Evolutionary conservation across 2,329 filamentous ascomycete genomes (phyloP).

Genomic region (Lecanoromycetidae sp.): DNA sequence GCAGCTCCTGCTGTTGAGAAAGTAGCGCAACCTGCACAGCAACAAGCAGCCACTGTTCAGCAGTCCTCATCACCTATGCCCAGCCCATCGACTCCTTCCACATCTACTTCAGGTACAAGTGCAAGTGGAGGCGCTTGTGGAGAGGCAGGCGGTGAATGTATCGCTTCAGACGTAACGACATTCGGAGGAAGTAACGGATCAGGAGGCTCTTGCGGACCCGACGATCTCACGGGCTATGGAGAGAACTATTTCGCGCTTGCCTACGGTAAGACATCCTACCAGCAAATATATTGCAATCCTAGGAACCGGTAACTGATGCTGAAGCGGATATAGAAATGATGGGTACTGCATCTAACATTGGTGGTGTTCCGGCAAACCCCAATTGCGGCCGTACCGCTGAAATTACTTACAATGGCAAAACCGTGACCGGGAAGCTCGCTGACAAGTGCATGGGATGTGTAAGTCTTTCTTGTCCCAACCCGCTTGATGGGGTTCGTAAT

Average conservation of each 20-base stretch:
- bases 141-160: constrained; percentile 27
- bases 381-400: constrained; percentile 59
- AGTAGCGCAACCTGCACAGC: constrained; percentile 7
- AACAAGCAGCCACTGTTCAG: constrained; percentile 18
- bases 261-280: constrained; percentile 20
- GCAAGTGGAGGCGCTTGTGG: constrained; percentile 12
- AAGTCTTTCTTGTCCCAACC: not conserved
- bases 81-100: not conserved
- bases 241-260: constrained; percentile 60
- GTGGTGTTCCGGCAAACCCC: constrained; percentile 37
- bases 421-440: constrained; percentile 41
- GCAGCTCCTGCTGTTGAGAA: constrained; percentile 5
- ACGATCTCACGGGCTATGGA: constrained; percentile 41
- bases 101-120: not conserved
- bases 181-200: constrained; percentile 53
- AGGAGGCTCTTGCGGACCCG: constrained; percentile 56
- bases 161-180: constrained; percentile 59
- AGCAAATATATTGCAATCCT: not conserved
- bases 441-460: constrained; percentile 68
- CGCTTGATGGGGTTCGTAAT: not conserved
- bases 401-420: constrained; percentile 49
- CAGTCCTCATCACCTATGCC: constrained; percentile 7
- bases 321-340: constrained; percentile 38
- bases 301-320: no score
- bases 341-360: constrained; percentile 48